phyloP scores from a whole-genome alignment of 2,329 filamentous ascomycete species.

The Exophiala bonariae region DNA sequence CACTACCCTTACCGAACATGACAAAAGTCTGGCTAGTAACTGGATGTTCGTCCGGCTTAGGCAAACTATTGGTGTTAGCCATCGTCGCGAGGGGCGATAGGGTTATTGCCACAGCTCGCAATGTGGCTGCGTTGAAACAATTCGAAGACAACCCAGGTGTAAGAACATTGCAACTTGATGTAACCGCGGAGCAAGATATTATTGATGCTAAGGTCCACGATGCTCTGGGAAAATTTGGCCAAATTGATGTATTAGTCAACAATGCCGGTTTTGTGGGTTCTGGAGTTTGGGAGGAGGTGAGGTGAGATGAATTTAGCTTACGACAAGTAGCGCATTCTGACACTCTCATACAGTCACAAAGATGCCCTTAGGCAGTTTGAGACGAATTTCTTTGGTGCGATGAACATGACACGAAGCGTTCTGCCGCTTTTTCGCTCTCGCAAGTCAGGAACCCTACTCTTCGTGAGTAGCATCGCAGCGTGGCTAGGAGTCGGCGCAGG shows the following conservation, averaged over 20 bases:
- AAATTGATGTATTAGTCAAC: slow-evolving; percentile 37
- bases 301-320: slow-evolving; percentile 19
- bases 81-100: slow-evolving; percentile 33
- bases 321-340: neutral
- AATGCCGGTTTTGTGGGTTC: slow-evolving; percentile 33
- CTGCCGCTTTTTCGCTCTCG: slow-evolving; percentile 37
- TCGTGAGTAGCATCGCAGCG: slow-evolving; percentile 35
- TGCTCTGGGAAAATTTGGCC: slow-evolving; percentile 19
- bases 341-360: slow-evolving; percentile 19
- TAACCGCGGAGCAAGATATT: slow-evolving; percentile 10
- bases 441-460: slow-evolving; percentile 35
- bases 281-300: slow-evolving; percentile 31
- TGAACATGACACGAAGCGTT: slow-evolving; percentile 36
- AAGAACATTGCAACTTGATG: slow-evolving; percentile 12
- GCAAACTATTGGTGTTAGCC: slow-evolving; percentile 30
- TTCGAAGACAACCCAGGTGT: slow-evolving; percentile 5
- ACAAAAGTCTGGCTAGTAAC: slow-evolving; percentile 41
- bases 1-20: too few relatives aligned
- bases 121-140: slow-evolving; percentile 6
- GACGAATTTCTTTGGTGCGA: slow-evolving; percentile 39
- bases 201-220: slow-evolving; percentile 1
- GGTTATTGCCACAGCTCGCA: slow-evolving; percentile 37
- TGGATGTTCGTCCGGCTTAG: slow-evolving; percentile 37
- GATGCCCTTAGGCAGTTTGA: slow-evolving; percentile 34
- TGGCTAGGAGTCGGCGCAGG: slow-evolving; percentile 30